These are phyloP conservation scores for Sporothrix mexicana DNA, from an alignment of 2,329 filamentous ascomycete species.

Conservation along the genomic window DNA sequence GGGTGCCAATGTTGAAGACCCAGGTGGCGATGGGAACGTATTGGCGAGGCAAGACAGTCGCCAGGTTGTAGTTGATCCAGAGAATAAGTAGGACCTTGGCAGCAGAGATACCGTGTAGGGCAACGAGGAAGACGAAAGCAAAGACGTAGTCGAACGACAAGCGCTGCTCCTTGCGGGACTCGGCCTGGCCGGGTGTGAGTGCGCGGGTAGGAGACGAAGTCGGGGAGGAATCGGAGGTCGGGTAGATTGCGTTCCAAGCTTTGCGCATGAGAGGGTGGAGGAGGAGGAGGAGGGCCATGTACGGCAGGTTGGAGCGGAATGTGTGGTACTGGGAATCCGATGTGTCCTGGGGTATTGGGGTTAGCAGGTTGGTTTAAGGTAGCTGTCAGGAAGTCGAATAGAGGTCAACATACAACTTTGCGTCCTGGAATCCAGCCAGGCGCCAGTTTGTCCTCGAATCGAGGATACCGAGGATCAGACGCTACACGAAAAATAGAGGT, in stretches of 20 bases:
- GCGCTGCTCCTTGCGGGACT: conserved; percentile 69
- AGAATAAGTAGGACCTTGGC: conserved; percentile 83
- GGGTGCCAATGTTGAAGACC: conserved; percentile 82
- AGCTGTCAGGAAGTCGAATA: neutral
- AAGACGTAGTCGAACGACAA: conserved; percentile 84
- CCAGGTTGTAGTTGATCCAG: conserved; percentile 80
- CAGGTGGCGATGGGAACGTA: conserved; percentile 80
- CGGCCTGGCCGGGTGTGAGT: conserved; percentile 52
- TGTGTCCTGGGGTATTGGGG: conserved; percentile 67
- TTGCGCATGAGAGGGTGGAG: conserved; percentile 80
- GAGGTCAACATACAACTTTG: conserved; percentile 69
- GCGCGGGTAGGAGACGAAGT: conserved; percentile 37
- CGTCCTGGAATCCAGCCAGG: conserved; percentile 92
- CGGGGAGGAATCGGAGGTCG: conserved; percentile 39
- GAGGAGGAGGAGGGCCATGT: conserved; percentile 73
- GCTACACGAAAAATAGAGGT: conserved; percentile 57
- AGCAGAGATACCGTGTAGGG: conserved; percentile 83
- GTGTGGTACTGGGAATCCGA: conserved; percentile 86
- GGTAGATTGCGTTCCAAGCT: conserved; percentile 66
- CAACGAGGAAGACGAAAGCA: conserved; percentile 76
- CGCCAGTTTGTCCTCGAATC: conserved; percentile 72
- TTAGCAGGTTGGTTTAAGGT: conserved; percentile 18
- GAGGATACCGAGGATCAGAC: conserved; percentile 78
- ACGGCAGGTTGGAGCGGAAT: conserved; percentile 86
- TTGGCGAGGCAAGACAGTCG: conserved; percentile 70